Conservation (phyloP, 23 red algal genomes). For the Chondrus crispus region DNA sequence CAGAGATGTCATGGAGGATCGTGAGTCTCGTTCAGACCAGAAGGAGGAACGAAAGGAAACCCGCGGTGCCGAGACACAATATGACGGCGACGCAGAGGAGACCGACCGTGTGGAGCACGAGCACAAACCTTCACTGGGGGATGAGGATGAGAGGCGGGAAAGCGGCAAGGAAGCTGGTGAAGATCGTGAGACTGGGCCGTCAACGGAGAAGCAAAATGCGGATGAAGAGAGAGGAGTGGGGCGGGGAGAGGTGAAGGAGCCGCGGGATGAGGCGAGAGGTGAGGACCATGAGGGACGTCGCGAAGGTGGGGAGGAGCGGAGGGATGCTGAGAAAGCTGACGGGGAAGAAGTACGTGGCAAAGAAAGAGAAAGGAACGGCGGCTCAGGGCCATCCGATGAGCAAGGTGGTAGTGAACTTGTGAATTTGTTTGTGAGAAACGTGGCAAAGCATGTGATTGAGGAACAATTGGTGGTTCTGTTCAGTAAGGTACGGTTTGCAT, state of each 20-base stretch:
- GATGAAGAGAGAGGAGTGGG: too few species aligned
- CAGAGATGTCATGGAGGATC: too few species aligned
- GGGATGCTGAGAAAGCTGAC: not conserved
- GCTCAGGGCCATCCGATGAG: too few species aligned
- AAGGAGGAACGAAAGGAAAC: too few species aligned
- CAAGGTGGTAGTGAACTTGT: too few species aligned
- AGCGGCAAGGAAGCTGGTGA: not conserved
- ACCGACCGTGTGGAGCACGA: too few species aligned
- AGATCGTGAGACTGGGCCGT: not conserved
- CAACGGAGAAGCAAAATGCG: not conserved
- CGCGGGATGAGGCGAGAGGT: not conserved
- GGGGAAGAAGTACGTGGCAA: not conserved
- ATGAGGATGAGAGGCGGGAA: not conserved
- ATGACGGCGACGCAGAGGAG: too few species aligned
- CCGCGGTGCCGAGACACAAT: too few species aligned
- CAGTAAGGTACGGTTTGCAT: constrained; percentile 57
- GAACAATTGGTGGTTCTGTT: constrained; percentile 56
- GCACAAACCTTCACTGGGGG: too few species aligned
- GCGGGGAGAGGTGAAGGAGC: not conserved
- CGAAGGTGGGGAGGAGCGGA: not conserved
- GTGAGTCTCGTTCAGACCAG: too few species aligned
- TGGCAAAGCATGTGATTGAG: constrained; percentile 60
- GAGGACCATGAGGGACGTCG: not conserved
- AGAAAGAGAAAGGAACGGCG: not conserved
- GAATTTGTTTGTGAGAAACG: constrained; percentile 66